Base-by-base conservation (phyloP, 495 filamentous ascomycete genomes). In the Beverwykella pulmonaria region DNA sequence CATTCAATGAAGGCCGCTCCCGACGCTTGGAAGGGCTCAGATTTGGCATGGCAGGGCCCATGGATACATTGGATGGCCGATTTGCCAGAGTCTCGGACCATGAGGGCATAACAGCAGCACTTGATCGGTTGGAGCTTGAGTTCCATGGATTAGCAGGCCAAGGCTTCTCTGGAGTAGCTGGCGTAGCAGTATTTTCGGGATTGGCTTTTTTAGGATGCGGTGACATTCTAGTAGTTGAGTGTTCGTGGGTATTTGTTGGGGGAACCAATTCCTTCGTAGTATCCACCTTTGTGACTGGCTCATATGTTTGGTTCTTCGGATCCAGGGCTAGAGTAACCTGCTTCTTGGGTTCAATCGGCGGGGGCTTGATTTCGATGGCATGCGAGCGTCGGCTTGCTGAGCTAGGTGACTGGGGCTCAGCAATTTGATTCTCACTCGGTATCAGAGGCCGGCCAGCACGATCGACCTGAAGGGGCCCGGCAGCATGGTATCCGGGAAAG, bases 231-330 rank as follows among this genome's bases (percentile, higher is more conserved):
- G 67, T 73, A 46, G 71, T 68, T 0, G 76, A 77, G 55, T 76
- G 74, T 30, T 79, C 77, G 47, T 68, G 53, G 1, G 76, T 73
- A 60, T 78, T 75, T 34, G 49, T 67, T 15, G 77, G 65, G 5
- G 62, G 70, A 27, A 49, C 34, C 36, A 52, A 36, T n/a, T 17
- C 14, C 5, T 56, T 44, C 8, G 36, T 22, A 52, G 19, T 9
- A 55, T 59, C 23, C 12, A 27, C n/a, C 34, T 67, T 65, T 19
- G 48, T 39, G 17, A 46, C 57, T 12, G 63, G 73, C 61, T 75
- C 70, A 54, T 76, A 78, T 0, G 68, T 73, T 0, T 75, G 76
- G 53, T 73, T 76, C 67, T 71, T 73, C 10, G 76, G 76, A 53
- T 77, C 70, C 4, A 78, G 67, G 25, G 34, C 46, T 7, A 71